Evolutionary conservation across 192 early-diverging fungal genomes (phyloP).

Genomic region (Mortierella antarctica): DNA sequence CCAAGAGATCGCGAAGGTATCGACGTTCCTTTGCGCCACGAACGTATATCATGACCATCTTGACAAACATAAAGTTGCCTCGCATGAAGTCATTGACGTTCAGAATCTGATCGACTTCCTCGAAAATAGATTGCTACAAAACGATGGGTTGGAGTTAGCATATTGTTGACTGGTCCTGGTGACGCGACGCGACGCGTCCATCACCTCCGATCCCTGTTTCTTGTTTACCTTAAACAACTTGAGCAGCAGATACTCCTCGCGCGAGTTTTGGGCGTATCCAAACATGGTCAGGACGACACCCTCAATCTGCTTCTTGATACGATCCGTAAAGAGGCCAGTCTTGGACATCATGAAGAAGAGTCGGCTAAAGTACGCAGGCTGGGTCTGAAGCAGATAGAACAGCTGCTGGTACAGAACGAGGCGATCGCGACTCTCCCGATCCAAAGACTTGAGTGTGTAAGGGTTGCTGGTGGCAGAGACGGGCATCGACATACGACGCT

Average conservation of each 20-base stretch:
- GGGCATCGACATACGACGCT: slow-evolving; percentile 58
- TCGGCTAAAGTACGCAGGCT: slow-evolving; percentile 90
- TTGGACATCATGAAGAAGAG: slow-evolving; percentile 93
- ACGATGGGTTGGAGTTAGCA: background rate
- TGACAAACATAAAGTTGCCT: slow-evolving; percentile 97
- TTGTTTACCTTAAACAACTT: slow-evolving; percentile 85
- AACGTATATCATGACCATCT: slow-evolving; percentile 95
- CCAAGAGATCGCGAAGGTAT: slow-evolving; percentile 87
- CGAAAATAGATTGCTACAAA: slow-evolving; percentile 74
- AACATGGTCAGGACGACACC: slow-evolving; percentile 91
- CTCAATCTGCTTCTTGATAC: slow-evolving; percentile 86
- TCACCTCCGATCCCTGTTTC: background rate
- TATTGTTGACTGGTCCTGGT: background rate
- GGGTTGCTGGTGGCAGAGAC: slow-evolving; percentile 57
- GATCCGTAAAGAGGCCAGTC: slow-evolving; percentile 68
- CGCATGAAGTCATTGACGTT: slow-evolving; percentile 91
- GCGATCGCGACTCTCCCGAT: slow-evolving; percentile 85
- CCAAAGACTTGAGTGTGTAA: slow-evolving; percentile 80
- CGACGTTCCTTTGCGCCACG: slow-evolving; percentile 94
- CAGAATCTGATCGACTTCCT: slow-evolving; percentile 88
- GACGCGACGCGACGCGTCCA: background rate
- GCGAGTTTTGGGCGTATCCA: slow-evolving; percentile 96
- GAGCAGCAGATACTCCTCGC: slow-evolving; percentile 96
- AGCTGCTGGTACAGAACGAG: slow-evolving; percentile 91
- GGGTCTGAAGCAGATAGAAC: slow-evolving; percentile 97